Conservation (phyloP, 2,329 filamentous ascomycete genomes). For the Escovopsis weberi region DNA sequence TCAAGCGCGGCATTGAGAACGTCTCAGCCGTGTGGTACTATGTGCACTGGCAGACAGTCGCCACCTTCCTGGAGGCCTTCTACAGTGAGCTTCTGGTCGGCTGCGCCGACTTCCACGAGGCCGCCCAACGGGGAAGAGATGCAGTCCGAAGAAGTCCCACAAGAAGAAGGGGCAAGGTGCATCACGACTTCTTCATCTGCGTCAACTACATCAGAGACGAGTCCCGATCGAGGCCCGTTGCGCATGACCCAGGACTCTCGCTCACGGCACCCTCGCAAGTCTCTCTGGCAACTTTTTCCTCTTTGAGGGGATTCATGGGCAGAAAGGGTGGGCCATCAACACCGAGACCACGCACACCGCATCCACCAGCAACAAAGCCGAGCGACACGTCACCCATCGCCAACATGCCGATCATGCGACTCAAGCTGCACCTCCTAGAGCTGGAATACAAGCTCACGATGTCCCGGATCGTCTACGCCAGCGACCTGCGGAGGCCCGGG, state of each 20-base stretch:
- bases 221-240: slow-evolving; percentile 6
- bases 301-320: slow-evolving; percentile 9
- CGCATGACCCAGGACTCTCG: slow-evolving; percentile 10
- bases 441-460: slow-evolving; percentile 17
- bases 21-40: slow-evolving; percentile 18
- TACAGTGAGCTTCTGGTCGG: slow-evolving; percentile 14
- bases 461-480: slow-evolving; percentile 15
- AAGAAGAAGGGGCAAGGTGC: slow-evolving; percentile 8
- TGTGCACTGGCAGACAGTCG: slow-evolving; percentile 15
- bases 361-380: not conserved
- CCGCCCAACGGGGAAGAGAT: slow-evolving; percentile 15
- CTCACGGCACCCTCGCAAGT: slow-evolving; percentile 11
- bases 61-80: slow-evolving; percentile 14
- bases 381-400: slow-evolving; percentile 9
- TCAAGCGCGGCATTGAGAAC: slow-evolving; percentile 13
- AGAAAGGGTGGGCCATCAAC: slow-evolving; percentile 10
- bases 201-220: slow-evolving; percentile 15
- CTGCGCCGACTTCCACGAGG: slow-evolving; percentile 13
- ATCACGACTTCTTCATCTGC: slow-evolving; percentile 16
- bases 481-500: slow-evolving; percentile 10
- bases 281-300: slow-evolving; percentile 10
- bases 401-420: slow-evolving; percentile 13
- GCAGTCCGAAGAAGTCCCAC: slow-evolving; percentile 12
- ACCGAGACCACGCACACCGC: slow-evolving; percentile 2
- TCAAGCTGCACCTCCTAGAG: slow-evolving; percentile 15